A percentile compares a stretch with the other conserved stretches of the same genome.
Conservation (phyloP, 495 filamentous ascomycete species). For the Penicillium verhagenii region DNA sequence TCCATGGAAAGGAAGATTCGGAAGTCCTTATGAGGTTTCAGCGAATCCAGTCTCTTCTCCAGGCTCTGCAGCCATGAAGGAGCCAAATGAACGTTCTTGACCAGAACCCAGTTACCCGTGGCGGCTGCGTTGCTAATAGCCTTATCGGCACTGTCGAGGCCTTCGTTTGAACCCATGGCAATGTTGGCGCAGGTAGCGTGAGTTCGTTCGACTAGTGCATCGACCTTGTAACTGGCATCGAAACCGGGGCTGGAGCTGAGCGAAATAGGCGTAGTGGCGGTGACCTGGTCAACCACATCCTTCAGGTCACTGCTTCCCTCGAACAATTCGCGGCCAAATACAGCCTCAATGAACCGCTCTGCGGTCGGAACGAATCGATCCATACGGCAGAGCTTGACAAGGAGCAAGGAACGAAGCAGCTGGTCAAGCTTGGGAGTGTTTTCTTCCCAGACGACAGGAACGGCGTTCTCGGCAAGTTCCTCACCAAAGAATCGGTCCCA, state of each 20-base stretch:
- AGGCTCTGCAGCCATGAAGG: slow-evolving; percentile 94
- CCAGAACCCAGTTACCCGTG: slow-evolving; percentile 89
- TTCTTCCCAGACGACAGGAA: slow-evolving; percentile 76
- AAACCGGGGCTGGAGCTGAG: slow-evolving; percentile 94
- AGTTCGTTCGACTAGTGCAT: slow-evolving; percentile 83
- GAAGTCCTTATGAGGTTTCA: slow-evolving; percentile 94
- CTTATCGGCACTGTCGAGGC: slow-evolving; percentile 87
- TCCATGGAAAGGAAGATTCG: slow-evolving; percentile 98
- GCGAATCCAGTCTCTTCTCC: slow-evolving; percentile 91
- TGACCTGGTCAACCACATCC: slow-evolving; percentile 80
- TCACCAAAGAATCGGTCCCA: slow-evolving; percentile 83
- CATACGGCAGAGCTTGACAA: slow-evolving; percentile 92
- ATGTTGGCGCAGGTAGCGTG: slow-evolving; percentile 87
- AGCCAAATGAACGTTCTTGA: slow-evolving; percentile 99
- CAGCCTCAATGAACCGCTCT: slow-evolving; percentile 81
- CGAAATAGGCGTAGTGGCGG: slow-evolving; percentile 80
- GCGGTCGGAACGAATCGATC: slow-evolving; percentile 92
- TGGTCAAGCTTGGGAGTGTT: slow-evolving; percentile 64
- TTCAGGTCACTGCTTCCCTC: slow-evolving; percentile 81
- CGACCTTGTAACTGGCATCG: slow-evolving; percentile 98
- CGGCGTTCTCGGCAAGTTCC: slow-evolving; percentile 82
- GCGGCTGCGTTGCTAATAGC: slow-evolving; percentile 91
- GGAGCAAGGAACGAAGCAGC: slow-evolving; percentile 77
- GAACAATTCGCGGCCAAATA: slow-evolving; percentile 83
- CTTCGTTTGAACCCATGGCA: slow-evolving; percentile 98